Evolutionary conservation across 2,329 filamentous ascomycete species (phyloP).

Genomic region (Verticillium tricorpus): DNA sequence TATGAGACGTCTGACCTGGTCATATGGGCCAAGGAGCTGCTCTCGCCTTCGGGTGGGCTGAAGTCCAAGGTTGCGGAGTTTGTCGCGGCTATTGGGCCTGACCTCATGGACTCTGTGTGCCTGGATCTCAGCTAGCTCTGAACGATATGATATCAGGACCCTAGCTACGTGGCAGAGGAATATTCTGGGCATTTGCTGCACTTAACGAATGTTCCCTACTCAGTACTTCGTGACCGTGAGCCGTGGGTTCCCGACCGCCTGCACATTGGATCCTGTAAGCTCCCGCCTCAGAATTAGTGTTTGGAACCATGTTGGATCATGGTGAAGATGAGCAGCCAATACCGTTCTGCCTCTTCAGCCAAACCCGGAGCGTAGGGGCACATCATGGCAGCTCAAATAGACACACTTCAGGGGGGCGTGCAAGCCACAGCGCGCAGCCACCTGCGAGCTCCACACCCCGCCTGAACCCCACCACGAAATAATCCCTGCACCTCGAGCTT

Average conservation of each 20-base stretch:
- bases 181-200: no score
- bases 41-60: conserved; percentile 40
- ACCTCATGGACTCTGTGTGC: conserved; percentile 51
- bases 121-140: conserved; percentile 43
- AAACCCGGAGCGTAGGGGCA: neutral
- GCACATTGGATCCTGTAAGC: no score
- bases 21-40: conserved; percentile 51
- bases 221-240: no score
- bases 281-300: no score
- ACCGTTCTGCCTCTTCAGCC: no score
- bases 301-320: no score
- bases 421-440: neutral
- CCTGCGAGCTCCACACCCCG: neutral
- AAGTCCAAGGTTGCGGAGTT: conserved; percentile 64
- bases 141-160: no score
- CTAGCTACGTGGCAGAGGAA: no score
- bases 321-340: no score
- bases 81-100: conserved; percentile 59
- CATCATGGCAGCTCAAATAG: neutral
- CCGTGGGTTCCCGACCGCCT: no score
- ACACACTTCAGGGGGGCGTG: neutral
- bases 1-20: conserved; percentile 48
- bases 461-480: neutral
- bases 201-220: no score
- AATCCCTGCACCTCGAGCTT: neutral